phyloP scores from a whole-genome alignment of 768 basidiomycete genomes.

The Amanita muscaria region DNA sequence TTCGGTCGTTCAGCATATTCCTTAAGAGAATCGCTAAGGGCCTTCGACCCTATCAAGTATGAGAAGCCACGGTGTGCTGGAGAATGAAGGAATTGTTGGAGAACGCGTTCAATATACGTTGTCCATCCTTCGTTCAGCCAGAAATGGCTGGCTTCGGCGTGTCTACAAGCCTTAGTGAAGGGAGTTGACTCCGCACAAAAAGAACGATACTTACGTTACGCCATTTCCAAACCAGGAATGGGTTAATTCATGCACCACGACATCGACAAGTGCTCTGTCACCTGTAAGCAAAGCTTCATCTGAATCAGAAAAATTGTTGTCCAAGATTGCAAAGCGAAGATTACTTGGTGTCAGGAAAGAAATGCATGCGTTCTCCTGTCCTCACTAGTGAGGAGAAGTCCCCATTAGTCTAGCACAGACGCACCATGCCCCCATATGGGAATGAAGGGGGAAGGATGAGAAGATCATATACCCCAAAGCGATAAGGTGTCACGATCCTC shows the following conservation, averaged over 20 bases:
- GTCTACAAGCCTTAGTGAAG: constrained; percentile 24
- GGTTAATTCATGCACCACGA: constrained; percentile 79
- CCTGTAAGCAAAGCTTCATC: constrained; percentile 69
- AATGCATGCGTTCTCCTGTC: constrained; percentile 84
- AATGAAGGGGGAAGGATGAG: constrained; percentile 87
- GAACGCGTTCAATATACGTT: constrained; percentile 81
- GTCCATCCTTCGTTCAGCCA: constrained; percentile 95
- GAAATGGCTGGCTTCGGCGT: constrained; percentile 70
- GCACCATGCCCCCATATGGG: constrained; percentile 86
- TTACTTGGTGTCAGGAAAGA: constrained; percentile 84
- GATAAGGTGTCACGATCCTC: constrained; percentile 63
- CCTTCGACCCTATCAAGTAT: constrained; percentile 68
- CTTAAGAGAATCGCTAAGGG: constrained; percentile 61
- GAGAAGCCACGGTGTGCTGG: constrained; percentile 74
- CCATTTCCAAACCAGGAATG: constrained; percentile 95
- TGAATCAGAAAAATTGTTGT: neutral
- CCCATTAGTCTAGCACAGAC: constrained; percentile 13
- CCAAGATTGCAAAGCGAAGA: constrained; percentile 12
- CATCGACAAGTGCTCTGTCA: constrained; percentile 80
- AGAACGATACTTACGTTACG: constrained; percentile 42
- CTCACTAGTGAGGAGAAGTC: neutral
- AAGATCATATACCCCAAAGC: constrained; percentile 83
- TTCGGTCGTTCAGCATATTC: constrained; percentile 50
- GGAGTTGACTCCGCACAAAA: neutral
- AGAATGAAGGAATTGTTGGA: constrained; percentile 61